Evolutionary conservation across 2,329 filamentous ascomycete species (phyloP), one percentile per base, ranked within the genome.

Genomic region (Talaromyces sp.): DNA sequence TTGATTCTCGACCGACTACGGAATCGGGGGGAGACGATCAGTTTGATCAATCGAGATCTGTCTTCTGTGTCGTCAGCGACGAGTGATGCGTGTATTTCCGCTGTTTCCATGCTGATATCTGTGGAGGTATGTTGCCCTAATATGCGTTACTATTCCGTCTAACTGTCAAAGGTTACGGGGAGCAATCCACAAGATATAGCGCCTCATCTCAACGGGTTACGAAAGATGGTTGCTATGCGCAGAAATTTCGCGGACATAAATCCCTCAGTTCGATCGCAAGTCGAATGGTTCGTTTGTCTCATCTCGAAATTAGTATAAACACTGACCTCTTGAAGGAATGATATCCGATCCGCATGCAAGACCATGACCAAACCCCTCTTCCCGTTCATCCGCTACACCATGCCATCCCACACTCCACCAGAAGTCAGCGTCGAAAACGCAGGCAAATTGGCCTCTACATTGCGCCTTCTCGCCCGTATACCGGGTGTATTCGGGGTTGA

Each of bases 261-360:
- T n/a, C 69, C 71, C 10, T 72, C 77, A 58, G 69, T 79, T 41
- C 76, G 76, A 56, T 77, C 75, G 66, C 76, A 79, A 50, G 76
- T 79, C 27, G 76, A 76, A 71, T 79, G 76, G 76, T 79, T 35
- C 57, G 73, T 69, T 1, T 16, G 19, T 35, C 19, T 39, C 22
- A 27, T 39, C 3, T 52, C 8, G 24, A 33, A 10, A 33, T 33
- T 10, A 16, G 49, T 24, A 54, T 13, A 35, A 54, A 5, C 16
- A 56, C 52, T 56, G 22, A 56, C 33, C 14, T 3, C 5, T 16
- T 37, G 6, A 49, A 79, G 76, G 76, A 79, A 76, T 37, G 76
- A 79, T 66, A 76, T 79, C 37, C 75, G 76, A 56, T 75, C 78
- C 22, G 76, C 76, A 60, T 78, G 74, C 66, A 77, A 78, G 74